Evolutionary conservation across 768 basidiomycete species (phyloP).

Genomic region (Mycena floridula): DNA sequence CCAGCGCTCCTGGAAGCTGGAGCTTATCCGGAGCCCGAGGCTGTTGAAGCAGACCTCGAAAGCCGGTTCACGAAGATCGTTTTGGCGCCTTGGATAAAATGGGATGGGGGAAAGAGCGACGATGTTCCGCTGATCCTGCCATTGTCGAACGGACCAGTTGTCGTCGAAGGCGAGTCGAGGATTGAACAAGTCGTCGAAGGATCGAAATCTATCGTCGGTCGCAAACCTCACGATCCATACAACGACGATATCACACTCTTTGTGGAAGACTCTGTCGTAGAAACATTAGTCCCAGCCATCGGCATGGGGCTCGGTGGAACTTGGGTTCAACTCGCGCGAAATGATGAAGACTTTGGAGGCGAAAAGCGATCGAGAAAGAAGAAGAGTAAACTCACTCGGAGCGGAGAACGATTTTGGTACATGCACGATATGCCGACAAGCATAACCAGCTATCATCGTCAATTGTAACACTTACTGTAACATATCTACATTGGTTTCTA

Average conservation of each 20-base stretch:
- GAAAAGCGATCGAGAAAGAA: conserved; percentile 15
- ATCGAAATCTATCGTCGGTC: too few relatives aligned
- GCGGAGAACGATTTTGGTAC: conserved; percentile 49
- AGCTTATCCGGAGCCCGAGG: too few relatives aligned
- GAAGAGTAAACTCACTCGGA: conserved; percentile 14
- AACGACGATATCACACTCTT: conserved; percentile 57
- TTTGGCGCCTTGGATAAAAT: conserved; percentile 48
- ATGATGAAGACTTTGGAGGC: conserved; percentile 14
- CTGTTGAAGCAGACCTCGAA: conserved; percentile 45
- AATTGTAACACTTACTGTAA: too few relatives aligned
- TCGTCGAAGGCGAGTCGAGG: conserved; percentile 5
- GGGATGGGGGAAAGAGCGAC: conserved; percentile 33
- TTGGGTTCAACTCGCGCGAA: conserved; percentile 61
- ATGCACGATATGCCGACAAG: conserved; percentile 47
- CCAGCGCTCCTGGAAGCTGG: too few relatives aligned
- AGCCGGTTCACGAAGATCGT: conserved; percentile 41
- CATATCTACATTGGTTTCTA: too few relatives aligned
- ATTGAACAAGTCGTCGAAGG: too few relatives aligned
- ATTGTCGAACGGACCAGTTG: conserved; percentile 6
- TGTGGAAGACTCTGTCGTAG: conserved; percentile 37
- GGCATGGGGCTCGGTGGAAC: conserved; percentile 61
- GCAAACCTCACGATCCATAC: conserved; percentile 47
- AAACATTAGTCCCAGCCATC: conserved; percentile 32
- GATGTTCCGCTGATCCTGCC: conserved; percentile 2
- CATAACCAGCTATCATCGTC: conserved; percentile 53